Conservation (phyloP, 176 grass and related monocot genomes). For the Eremochloa ophiuroides region DNA sequence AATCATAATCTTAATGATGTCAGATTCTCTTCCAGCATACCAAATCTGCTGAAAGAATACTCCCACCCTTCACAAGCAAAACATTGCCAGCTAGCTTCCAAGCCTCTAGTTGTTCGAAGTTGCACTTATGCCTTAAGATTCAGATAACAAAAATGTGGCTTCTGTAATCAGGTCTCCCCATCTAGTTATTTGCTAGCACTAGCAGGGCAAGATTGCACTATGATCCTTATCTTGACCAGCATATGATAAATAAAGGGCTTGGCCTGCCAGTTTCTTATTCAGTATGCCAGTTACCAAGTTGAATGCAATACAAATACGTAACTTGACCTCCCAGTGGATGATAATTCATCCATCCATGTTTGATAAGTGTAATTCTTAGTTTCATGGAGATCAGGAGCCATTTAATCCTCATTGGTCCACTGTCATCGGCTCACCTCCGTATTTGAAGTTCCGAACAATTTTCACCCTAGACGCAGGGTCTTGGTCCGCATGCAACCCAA, state of each 20-base stretch:
- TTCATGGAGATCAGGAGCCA: background rate
- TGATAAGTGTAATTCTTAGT: background rate
- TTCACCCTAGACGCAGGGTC: background rate
- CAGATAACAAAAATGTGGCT: background rate
- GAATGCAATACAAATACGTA: background rate
- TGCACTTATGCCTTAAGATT: background rate
- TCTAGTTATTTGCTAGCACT: background rate
- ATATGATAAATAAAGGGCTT: background rate
- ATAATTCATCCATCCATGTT: background rate
- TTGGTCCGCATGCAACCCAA: background rate
- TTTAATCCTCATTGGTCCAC: background rate
- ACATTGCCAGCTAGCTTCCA: background rate
- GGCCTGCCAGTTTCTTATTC: background rate
- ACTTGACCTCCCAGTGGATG: background rate
- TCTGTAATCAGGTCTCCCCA: background rate
- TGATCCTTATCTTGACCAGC: background rate
- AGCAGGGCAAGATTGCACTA: constrained; percentile 1
- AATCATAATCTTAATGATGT: background rate
- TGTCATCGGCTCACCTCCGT: background rate
- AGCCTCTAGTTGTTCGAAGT: background rate
- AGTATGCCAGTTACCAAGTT: background rate
- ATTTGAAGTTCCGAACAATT: background rate
- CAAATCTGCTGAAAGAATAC: background rate
- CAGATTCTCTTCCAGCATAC: background rate
- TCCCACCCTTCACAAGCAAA: background rate